Conservation (phyloP, 768 basidiomycete genomes). For the Lactifluus echinatus region DNA sequence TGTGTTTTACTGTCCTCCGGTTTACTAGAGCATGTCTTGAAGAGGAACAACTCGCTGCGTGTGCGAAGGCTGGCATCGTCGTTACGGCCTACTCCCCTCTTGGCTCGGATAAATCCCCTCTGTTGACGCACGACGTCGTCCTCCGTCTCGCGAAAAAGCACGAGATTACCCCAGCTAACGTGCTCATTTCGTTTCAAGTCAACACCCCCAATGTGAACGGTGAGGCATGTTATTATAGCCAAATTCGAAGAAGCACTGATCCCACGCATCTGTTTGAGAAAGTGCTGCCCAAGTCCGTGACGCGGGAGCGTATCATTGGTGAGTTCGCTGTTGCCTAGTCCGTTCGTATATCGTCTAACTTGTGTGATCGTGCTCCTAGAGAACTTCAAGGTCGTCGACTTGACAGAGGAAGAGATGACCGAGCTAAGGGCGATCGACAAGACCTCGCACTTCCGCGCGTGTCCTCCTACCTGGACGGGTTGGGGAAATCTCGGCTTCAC, state of each 20-base stretch:
- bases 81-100: constrained; percentile 76
- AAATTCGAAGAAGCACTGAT: constrained; percentile 18
- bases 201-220: constrained; percentile 52
- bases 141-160: constrained; percentile 54
- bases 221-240: constrained; percentile 19
- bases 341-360: background rate
- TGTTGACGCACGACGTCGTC: constrained; percentile 53
- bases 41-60: constrained; percentile 54
- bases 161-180: constrained; percentile 48
- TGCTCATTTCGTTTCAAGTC: constrained; percentile 67
- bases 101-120: constrained; percentile 61
- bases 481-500: constrained; percentile 56
- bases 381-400: constrained; percentile 53
- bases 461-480: constrained; percentile 55
- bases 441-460: constrained; percentile 53
- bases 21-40: constrained; percentile 49
- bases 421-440: constrained; percentile 54
- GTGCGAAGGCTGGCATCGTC: constrained; percentile 54
- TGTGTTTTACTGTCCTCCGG: background rate
- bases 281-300: constrained; percentile 76
- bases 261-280: background rate
- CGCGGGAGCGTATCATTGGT: constrained; percentile 52
- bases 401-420: constrained; percentile 51
- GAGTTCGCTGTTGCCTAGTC: constrained; percentile 18
- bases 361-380: constrained; percentile 26